phyloP scores from a whole-genome alignment of 140 eudicot species.

The Stevia rebaudiana region DNA sequence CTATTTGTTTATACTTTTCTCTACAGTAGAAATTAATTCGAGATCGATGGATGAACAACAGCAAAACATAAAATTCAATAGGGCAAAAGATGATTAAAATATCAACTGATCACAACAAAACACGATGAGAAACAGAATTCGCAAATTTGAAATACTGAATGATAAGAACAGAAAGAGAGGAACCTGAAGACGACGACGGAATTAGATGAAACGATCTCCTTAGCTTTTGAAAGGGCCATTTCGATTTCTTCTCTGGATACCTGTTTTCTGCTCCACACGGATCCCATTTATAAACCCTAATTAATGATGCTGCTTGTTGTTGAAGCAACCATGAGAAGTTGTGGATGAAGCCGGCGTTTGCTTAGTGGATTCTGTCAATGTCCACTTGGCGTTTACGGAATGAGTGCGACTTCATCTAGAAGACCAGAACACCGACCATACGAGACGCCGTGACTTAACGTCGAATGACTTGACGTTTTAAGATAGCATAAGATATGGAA shows the following conservation, averaged over 20 bases:
- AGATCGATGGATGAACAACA: neutral
- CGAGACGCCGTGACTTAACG: too few species aligned
- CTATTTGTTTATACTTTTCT: too few species aligned
- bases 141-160: too few species aligned
- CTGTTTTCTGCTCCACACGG: constrained; percentile 28
- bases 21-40: too few species aligned
- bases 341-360: constrained; percentile 27
- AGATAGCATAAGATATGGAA: too few species aligned
- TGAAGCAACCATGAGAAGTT: neutral
- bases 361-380: constrained; percentile 13
- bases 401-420: neutral
- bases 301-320: neutral
- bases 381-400: constrained; percentile 1
- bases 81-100: neutral
- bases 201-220: constrained; percentile 45
- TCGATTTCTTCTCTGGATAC: constrained; percentile 35
- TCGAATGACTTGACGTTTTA: too few species aligned
- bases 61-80: neutral
- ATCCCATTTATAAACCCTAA: constrained; percentile 42
- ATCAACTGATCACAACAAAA: neutral
- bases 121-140: neutral
- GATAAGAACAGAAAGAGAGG: neutral
- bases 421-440: too few species aligned
- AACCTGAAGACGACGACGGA: constrained; percentile 85
- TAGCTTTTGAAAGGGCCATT: constrained; percentile 73